Evolutionary conservation across 305 asterid genomes (phyloP), one percentile per base, ranked within the genome.

Genomic region (Solanum hybrid): DNA sequence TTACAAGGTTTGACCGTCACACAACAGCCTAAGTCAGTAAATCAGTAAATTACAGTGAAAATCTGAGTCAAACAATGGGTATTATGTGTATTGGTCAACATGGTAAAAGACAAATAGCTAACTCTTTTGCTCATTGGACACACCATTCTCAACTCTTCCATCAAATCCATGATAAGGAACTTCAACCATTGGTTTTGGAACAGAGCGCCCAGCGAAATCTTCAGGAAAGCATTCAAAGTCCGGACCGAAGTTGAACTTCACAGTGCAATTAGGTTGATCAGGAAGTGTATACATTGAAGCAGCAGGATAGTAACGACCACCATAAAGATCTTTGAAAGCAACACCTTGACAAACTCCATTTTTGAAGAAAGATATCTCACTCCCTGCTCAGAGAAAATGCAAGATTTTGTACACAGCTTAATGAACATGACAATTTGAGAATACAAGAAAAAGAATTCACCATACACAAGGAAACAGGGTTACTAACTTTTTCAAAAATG

Each of bases 281-380:
- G 99, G 99, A 84, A 96, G 97, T 42, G 99, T 96, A 92, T 94
- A 96, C 97, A 96, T 94, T 38, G 98, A 96, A 88, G 99, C 98
- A 56, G 99, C 99, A 36, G 99, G 98, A 90, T 91, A 95, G 92
- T 96, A 96, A 88, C 95, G 97, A 79, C 98, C 99, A 88, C 98
- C 99, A 45, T 84, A 91, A 77, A 96, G 94, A 92, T 95, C 94
- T 86, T 88, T 91, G 91, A 95, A 96, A 89, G 98, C 98, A 88
- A 95, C 94, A 36, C 98, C 99, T 89, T 96, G 99, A 90, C 98
- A 94, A 88, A 93, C 90, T 86, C 99, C 98, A 78, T 96, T 96
- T 92, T 94, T 95, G 93, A 95, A 96, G 92, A 94, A 96, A 26
- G 94, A 93, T 88, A 95, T 93, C 92, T 94, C 98, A 92, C 99